These are phyloP conservation scores for Saccharomycopsis fibuligera DNA, from an alignment of 805 yeast species.

Conservation along the genomic window DNA sequence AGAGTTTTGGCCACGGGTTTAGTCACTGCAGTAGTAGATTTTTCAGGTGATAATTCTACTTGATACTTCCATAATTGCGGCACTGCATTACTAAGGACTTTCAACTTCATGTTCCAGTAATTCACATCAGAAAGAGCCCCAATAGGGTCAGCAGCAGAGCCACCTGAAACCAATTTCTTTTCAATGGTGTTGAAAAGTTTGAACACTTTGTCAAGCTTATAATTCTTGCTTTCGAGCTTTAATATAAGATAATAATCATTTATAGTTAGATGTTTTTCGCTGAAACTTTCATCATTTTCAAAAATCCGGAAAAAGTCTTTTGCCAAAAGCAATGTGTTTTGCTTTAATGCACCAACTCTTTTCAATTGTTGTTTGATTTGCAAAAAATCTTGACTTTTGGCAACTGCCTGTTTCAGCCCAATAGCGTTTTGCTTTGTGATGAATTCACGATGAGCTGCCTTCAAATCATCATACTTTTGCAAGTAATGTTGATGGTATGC, in stretches of 20 bases:
- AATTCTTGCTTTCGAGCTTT: conserved; percentile 4
- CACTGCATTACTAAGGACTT: conserved; percentile 7
- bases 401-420: not conserved
- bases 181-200: conserved; percentile 3
- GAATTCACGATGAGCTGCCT: not conserved
- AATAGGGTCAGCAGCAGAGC: too few species aligned
- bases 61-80: conserved; percentile 16
- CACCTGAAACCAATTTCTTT: not conserved
- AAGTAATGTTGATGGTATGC: not conserved
- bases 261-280: conserved; percentile 5
- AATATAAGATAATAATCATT: conserved; percentile 5
- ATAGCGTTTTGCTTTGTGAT: not conserved
- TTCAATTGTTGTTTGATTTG: not conserved
- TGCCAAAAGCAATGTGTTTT: not conserved
- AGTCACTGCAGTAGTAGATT: not conserved
- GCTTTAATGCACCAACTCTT: not conserved
- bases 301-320: conserved; percentile 11
- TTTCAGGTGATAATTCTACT: not conserved
- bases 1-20: not conserved
- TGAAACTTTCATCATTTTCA: not conserved
- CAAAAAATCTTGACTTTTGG: not conserved
- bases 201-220: conserved; percentile 1
- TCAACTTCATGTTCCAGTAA: conserved; percentile 18
- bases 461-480: not conserved
- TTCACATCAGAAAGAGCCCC: not conserved